Evolutionary conservation across 176 grass and related monocot species (phyloP), one percentile per base, ranked within the genome.

Genomic region (Themeda triandra): DNA sequence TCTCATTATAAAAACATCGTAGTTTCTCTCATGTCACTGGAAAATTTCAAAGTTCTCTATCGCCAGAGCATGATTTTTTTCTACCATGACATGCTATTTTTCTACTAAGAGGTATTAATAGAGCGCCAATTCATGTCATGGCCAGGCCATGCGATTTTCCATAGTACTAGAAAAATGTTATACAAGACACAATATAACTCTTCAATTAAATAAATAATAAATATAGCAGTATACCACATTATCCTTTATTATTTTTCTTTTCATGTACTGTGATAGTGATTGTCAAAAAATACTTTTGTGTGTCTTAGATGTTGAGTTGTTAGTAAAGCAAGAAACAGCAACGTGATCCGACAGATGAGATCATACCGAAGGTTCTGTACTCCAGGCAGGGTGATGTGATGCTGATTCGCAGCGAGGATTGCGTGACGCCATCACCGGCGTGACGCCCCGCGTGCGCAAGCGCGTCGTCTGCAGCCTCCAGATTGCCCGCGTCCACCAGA

Each of bases 371-470:
- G 4, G 9, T 10, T 41, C 4, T 1, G 39, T 1, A 1, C 6
- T 9, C 1, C 1, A 10, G 10, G 1, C 9, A 41, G 6, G 39
- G 32, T 33, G 8, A 4, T 2, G 8, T 9, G 10, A 44, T 44
- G 41, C 41, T 44, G 41, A 48, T 18, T 49, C 18, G 46, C 46
- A 6, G 15, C 4, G 46, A 51, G 21, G 54, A n/a, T 58, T n/a
- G 21, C 54, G 54, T 54, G 51, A 54, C 51, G 51, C 2, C 18
- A 54, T 1, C 19, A 23, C 7, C 51, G 19, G 51, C 51, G 4
- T 85, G 83, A 85, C 83, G 83, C 25, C 19, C 7, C 0, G 35
- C 1, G 24, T 31, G 66, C 83, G 83, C 75, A 41, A 85, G 68
- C 77, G 28, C 67, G 10, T 10, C 76, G 84, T 72, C 1, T 14